Evolutionary conservation across 176 grass and related monocot species (phyloP).

Genomic region (Zea mays): DNA sequence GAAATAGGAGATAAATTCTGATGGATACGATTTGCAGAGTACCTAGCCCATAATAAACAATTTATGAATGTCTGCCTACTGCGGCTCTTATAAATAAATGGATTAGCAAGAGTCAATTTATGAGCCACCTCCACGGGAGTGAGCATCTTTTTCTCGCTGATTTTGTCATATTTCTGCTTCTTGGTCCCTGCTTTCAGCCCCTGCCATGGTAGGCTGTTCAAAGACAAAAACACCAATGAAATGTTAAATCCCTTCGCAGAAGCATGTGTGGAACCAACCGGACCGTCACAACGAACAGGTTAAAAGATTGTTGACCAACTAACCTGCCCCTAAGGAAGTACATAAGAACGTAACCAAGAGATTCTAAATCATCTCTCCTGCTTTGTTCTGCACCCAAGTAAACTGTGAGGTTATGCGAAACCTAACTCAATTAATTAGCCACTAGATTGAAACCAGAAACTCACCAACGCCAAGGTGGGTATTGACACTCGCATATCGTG

Average conservation of each 20-base stretch:
- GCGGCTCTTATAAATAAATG: background rate
- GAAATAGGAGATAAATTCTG: constrained; percentile 77
- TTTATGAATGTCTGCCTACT: constrained; percentile 8
- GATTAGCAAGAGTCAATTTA: background rate
- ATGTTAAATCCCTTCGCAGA: background rate
- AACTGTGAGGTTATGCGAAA: constrained; percentile 1
- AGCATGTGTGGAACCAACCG: background rate
- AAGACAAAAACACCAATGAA: background rate
- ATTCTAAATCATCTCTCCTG: constrained; percentile 83
- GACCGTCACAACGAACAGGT: background rate
- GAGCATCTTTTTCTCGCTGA: constrained; percentile 88
- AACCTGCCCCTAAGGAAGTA: constrained; percentile 90
- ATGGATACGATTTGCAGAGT: constrained; percentile 80
- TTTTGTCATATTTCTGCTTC: constrained; percentile 88
- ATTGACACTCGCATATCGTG: constrained; percentile 84
- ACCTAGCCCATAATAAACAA: constrained; percentile 43
- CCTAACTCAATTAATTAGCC: background rate
- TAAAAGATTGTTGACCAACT: constrained; percentile 2
- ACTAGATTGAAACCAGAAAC: constrained; percentile 21
- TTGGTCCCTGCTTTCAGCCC: constrained; percentile 84
- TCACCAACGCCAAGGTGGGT: constrained; percentile 86
- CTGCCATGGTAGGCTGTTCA: constrained; percentile 74
- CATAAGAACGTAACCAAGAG: constrained; percentile 84
- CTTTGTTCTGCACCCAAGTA: constrained; percentile 66
- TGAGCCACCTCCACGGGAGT: constrained; percentile 70